Evolutionary conservation across 768 basidiomycete genomes (phyloP), one percentile per base, ranked within the genome.

Genomic region (Kondoa subrosea): DNA sequence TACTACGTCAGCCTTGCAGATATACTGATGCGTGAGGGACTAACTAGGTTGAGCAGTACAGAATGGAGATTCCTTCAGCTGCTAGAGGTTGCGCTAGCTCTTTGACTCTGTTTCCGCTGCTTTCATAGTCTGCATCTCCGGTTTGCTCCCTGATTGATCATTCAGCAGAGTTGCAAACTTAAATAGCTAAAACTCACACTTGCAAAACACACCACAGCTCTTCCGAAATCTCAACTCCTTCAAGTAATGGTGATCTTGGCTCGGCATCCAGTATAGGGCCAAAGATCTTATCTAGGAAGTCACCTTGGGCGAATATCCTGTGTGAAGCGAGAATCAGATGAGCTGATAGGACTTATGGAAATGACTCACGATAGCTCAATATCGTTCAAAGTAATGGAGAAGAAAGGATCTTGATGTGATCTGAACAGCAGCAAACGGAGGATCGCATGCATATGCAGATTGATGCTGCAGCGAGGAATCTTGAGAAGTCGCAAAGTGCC

Each of bases 151-250:
- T n/a, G n/a, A n/a, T n/a, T n/a, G n/a, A n/a, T n/a, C n/a, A n/a
- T n/a, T n/a, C n/a, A n/a, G n/a, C n/a, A n/a, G n/a, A n/a, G n/a
- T n/a, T n/a, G n/a, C n/a, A n/a, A n/a, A n/a, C n/a, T n/a, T n/a
- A n/a, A n/a, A n/a, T n/a, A n/a, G n/a, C n/a, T n/a, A n/a, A n/a
- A n/a, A n/a, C n/a, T n/a, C n/a, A n/a, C 66, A 89, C 85, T 76
- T 89, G 87, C 32, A 89, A 80, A 26, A 87, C 87, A 71, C 81
- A 84, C 87, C 87, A 89, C 68, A 80, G 81, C 69, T 88, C 86
- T 69, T 81, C 83, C 0, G 86, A 86, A 59, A 87, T 82, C 30
- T 66, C 71, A 2, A 25, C 34, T n/a, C n/a, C n/a, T n/a, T n/a
- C 12, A 16, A 14, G 30, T 27, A 21, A n/a, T 50, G 31, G 16